Conservation (phyloP, 768 basidiomycete species). For the Boletus fagicola region DNA sequence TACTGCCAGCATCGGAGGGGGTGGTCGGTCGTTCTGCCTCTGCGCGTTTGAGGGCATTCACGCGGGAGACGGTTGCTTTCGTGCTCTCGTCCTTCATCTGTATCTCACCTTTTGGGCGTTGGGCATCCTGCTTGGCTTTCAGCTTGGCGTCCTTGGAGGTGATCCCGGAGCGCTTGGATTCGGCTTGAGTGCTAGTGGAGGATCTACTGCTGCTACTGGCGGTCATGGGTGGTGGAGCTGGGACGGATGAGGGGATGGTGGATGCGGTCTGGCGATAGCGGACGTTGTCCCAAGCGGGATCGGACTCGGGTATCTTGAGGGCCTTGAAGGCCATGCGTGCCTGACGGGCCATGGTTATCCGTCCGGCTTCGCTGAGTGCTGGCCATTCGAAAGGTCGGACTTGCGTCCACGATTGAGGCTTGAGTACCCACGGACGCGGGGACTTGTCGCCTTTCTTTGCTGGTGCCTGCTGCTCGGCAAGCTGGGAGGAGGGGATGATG, state of each 20-base stretch:
- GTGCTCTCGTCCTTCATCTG: conserved; percentile 38
- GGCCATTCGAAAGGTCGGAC: conserved; percentile 68
- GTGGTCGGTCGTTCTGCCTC: conserved; percentile 24
- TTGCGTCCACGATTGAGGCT: conserved; percentile 58
- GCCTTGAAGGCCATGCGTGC: conserved; percentile 48
- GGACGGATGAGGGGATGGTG: conserved; percentile 11
- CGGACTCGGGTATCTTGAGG: conserved; percentile 56
- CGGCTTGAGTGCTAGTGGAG: conserved; percentile 26
- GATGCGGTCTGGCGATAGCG: conserved; percentile 30
- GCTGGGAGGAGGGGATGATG: conserved; percentile 31
- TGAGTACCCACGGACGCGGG: conserved; percentile 51
- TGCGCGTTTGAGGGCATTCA: conserved; percentile 31
- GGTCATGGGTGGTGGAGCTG: conserved; percentile 17
- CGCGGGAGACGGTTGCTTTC: conserved; percentile 30
- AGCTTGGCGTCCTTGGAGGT: conserved; percentile 47
- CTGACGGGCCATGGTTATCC: conserved; percentile 47
- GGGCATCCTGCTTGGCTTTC: conserved; percentile 30
- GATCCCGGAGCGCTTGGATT: conserved; percentile 45
- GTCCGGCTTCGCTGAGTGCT: conserved; percentile 46
- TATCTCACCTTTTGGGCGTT: conserved; percentile 37
- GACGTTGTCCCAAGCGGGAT: conserved; percentile 63
- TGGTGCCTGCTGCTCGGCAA: conserved; percentile 45
- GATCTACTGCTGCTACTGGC: conserved; percentile 24
- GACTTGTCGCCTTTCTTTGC: conserved; percentile 38
- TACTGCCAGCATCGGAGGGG: conserved; percentile 13